Conservation (phyloP, 352 stramenopile species). For the Globisporangium megalacanthum region DNA sequence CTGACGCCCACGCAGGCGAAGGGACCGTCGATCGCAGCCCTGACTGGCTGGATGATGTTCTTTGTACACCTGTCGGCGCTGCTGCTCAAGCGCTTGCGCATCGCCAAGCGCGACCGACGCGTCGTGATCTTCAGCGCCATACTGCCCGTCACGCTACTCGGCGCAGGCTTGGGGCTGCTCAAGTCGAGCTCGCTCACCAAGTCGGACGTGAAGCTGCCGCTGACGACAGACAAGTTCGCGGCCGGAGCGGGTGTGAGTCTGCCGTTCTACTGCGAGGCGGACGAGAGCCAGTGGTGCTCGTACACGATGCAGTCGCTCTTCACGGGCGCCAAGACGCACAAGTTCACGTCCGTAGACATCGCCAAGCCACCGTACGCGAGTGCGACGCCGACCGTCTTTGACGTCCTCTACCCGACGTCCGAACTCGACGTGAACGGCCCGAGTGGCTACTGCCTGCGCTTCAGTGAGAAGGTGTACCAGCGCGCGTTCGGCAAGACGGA, state of each 20-base stretch:
- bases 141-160: constrained; percentile 76
- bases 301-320: constrained; percentile 29
- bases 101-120: constrained; percentile 90
- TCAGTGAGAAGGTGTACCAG: constrained; percentile 16
- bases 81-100: constrained; percentile 86
- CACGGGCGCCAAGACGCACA: constrained; percentile 18
- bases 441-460: constrained; percentile 29
- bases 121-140: constrained; percentile 78
- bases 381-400: constrained; percentile 24
- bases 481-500: constrained; percentile 21
- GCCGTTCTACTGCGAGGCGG: constrained; percentile 44
- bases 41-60: constrained; percentile 56
- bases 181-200: constrained; percentile 54
- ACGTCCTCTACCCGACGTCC: constrained; percentile 22
- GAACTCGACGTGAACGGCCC: constrained; percentile 21
- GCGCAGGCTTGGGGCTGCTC: constrained; percentile 41
- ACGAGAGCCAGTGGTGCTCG: constrained; percentile 47
- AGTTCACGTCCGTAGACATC: constrained; percentile 19
- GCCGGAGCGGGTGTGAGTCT: constrained; percentile 23
- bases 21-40: constrained; percentile 16
- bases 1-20: constrained; percentile 1
- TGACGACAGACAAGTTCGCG: constrained; percentile 31
- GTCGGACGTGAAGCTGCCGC: constrained; percentile 37
- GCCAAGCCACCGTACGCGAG: not conserved
- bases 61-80: constrained; percentile 81